Evolutionary conservation across 2,329 filamentous ascomycete genomes (phyloP).

Genomic region (Cercospora brassicicola): DNA sequence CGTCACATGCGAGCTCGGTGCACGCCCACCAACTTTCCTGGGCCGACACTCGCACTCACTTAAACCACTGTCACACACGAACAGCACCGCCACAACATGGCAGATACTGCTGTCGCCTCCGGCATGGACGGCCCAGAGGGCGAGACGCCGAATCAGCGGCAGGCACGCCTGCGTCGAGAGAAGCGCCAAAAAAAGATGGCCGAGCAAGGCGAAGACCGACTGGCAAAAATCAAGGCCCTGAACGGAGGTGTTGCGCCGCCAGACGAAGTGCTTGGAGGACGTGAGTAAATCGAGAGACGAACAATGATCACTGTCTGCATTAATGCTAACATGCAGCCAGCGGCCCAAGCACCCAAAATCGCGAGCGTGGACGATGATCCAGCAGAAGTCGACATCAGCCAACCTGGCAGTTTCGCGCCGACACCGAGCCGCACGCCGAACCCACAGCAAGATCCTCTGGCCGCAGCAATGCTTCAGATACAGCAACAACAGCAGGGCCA

Average conservation of each 20-base stretch:
- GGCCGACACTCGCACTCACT: neutral
- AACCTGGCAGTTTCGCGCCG: constrained; percentile 21
- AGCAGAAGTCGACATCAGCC: constrained; percentile 68
- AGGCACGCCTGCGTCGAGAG: constrained; percentile 75
- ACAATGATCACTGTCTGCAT: neutral
- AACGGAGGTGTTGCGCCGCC: constrained; percentile 49
- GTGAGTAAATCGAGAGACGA: constrained; percentile 8
- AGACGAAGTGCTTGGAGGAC: constrained; percentile 36
- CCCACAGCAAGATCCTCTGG: constrained; percentile 30
- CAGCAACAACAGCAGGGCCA: constrained; percentile 27
- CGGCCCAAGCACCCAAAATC: constrained; percentile 36
- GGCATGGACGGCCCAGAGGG: constrained; percentile 31
- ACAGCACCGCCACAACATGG: constrained; percentile 27
- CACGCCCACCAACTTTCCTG: neutral
- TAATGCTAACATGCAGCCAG: constrained; percentile 23
- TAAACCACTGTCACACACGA: neutral
- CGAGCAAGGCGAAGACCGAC: constrained; percentile 65
- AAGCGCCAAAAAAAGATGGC: constrained; percentile 76
- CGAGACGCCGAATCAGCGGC: constrained; percentile 51
- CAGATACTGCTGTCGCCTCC: constrained; percentile 30
- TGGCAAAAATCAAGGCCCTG: constrained; percentile 74
- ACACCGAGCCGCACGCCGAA: constrained; percentile 17
- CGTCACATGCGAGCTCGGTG: neutral
- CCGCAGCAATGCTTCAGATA: constrained; percentile 34
- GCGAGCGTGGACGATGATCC: constrained; percentile 59